These are phyloP conservation scores for Karstenula rhodostoma DNA, from an alignment of 2,329 filamentous ascomycete genomes.

Conservation along the genomic window DNA sequence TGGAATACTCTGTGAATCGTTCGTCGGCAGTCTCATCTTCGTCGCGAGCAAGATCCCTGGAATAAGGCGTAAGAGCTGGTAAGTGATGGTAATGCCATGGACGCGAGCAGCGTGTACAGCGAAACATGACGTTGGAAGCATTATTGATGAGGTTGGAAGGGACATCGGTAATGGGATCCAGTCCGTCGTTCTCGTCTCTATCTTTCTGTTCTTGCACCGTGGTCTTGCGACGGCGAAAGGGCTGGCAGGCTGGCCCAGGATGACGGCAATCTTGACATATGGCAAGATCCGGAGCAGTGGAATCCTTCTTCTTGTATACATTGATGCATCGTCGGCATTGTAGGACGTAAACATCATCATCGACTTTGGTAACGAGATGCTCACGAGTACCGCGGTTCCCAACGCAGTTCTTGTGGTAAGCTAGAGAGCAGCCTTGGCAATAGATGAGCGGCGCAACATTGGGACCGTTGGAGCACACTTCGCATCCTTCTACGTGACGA, in stretches of 20 bases:
- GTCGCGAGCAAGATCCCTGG: constrained; percentile 55
- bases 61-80: constrained; percentile 58
- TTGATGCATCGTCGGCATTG: constrained; percentile 90
- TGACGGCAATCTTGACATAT: constrained; percentile 75
- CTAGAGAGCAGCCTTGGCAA: constrained; percentile 88
- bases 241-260: constrained; percentile 72
- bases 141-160: constrained; percentile 75
- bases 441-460: constrained; percentile 77
- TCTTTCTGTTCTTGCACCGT: constrained; percentile 84
- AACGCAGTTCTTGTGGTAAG: constrained; percentile 85
- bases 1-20: constrained; percentile 75
- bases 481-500: constrained; percentile 75
- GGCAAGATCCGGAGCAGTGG: constrained; percentile 72
- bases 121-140: constrained; percentile 77
- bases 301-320: constrained; percentile 71
- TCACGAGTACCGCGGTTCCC: constrained; percentile 77
- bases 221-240: constrained; percentile 78
- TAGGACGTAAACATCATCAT: constrained; percentile 78
- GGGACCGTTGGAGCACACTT: constrained; percentile 70
- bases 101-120: constrained; percentile 78
- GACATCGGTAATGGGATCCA: constrained; percentile 77
- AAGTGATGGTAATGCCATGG: constrained; percentile 88
- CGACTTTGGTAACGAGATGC: constrained; percentile 90
- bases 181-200: constrained; percentile 77
- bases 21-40: constrained; percentile 64